Evolutionary conservation across 257 asterid species (phyloP).

Genomic region (Gentiana macrophylla): DNA sequence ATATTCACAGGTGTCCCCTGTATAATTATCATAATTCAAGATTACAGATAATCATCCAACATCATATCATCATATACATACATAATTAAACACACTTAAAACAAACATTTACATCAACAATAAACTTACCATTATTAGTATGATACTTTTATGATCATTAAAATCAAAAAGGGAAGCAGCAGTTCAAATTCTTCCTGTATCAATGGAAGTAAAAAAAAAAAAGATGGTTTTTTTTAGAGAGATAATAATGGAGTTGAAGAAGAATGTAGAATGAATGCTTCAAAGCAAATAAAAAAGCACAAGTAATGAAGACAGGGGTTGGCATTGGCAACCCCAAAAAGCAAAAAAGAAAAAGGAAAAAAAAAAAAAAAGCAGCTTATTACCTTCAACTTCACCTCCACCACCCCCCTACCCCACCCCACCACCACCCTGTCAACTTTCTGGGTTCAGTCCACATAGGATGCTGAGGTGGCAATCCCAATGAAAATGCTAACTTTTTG

Average conservation of each 20-base stretch:
- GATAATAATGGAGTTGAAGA: conserved; percentile 26
- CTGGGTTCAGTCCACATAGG: conserved; percentile 40
- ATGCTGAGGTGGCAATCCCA: conserved; percentile 58
- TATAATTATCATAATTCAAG: conserved; percentile 14
- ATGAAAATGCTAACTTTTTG: conserved; percentile 2
- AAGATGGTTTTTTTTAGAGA: conserved; percentile 23
- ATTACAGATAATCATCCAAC: conserved; percentile 6
- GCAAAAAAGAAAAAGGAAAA: conserved; percentile 47
- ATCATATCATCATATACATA: background rate
- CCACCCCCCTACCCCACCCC: conserved; percentile 26
- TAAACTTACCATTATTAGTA: conserved; percentile 45
- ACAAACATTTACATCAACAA: conserved; percentile 15
- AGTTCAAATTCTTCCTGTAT: conserved; percentile 10
- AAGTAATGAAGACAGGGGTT: conserved; percentile 49
- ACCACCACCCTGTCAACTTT: conserved; percentile 43
- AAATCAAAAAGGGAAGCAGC: conserved; percentile 14
- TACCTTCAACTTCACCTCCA: conserved; percentile 19
- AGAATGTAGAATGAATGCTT: conserved; percentile 43
- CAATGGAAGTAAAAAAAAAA: conserved; percentile 9
- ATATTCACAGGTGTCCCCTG: conserved; percentile 96
- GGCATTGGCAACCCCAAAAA: conserved; percentile 42
- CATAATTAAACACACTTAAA: conserved; percentile 8
- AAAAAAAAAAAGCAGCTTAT: conserved; percentile 30
- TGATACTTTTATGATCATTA: conserved; percentile 50
- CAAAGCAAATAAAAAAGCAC: conserved; percentile 53